Evolutionary conservation across 805 yeast genomes (phyloP).

Genomic region (Ogataea salicorniae): DNA sequence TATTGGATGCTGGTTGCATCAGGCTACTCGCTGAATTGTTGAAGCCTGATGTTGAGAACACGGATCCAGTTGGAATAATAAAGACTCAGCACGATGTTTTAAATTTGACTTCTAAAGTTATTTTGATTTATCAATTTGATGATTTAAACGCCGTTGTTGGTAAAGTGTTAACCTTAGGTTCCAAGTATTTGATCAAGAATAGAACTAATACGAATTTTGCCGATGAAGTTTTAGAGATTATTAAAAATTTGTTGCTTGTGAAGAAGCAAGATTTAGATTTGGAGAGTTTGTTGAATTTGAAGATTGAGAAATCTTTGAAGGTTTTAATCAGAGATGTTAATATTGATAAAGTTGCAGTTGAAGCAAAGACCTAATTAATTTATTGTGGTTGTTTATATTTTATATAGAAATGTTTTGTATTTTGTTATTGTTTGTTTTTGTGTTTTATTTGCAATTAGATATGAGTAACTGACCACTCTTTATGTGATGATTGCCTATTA

Average conservation of each 20-base stretch:
- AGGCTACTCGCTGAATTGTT: constrained; percentile 66
- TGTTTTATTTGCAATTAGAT: no score
- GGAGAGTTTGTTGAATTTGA: constrained; percentile 17
- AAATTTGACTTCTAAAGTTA: constrained; percentile 54
- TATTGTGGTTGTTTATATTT: background rate
- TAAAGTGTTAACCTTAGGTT: constrained; percentile 22
- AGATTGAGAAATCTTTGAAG: constrained; percentile 24
- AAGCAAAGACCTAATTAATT: background rate
- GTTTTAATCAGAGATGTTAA: constrained; percentile 13
- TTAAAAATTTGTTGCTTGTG: constrained; percentile 30
- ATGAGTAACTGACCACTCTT: no score
- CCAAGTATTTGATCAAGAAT: constrained; percentile 24
- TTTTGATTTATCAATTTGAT: constrained; percentile 30
- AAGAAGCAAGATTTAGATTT: constrained; percentile 23
- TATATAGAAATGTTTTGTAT: no score
- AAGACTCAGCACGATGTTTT: constrained; percentile 66
- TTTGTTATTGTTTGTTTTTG: no score
- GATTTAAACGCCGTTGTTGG: constrained; percentile 22
- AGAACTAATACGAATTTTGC: constrained; percentile 21
- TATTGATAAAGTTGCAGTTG: background rate
- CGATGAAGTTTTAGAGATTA: constrained; percentile 30
- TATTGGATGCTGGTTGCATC: constrained; percentile 70
- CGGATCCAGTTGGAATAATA: constrained; percentile 59
- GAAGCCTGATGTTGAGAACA: constrained; percentile 55
- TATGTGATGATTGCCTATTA: no score